These are phyloP conservation scores for Oxyria digyna DNA, from an alignment of 148 eudicot genomes.

Conservation along the genomic window DNA sequence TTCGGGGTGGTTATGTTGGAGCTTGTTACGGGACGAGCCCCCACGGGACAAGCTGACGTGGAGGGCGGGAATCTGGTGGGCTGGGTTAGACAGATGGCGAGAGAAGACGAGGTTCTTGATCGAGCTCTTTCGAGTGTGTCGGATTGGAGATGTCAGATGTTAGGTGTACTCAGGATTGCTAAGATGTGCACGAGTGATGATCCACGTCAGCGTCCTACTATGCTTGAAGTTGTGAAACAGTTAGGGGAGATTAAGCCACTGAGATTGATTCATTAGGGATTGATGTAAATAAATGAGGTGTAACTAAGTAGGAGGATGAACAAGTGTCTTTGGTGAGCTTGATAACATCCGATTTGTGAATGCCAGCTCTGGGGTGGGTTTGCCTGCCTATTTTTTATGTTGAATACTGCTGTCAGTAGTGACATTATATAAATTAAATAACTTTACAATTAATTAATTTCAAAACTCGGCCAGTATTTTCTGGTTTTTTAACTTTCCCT, in stretches of 20 bases:
- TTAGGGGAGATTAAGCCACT: constrained; percentile 37
- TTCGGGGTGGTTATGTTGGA: constrained; percentile 94
- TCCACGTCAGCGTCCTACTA: constrained; percentile 65
- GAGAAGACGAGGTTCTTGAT: constrained; percentile 51
- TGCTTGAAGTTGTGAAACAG: constrained; percentile 68
- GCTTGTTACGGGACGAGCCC: constrained; percentile 70
- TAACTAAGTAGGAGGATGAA: too few species aligned
- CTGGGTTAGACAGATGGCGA: constrained; percentile 74
- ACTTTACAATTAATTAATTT: background rate
- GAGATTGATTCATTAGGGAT: too few species aligned
- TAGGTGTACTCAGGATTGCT: constrained; percentile 55
- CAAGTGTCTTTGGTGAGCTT: too few species aligned
- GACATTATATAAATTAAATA: background rate
- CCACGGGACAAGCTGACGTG: constrained; percentile 69
- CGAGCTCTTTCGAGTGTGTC: constrained; percentile 23
- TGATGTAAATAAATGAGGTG: too few species aligned
- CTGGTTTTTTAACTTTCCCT: background rate
- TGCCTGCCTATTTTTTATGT: too few species aligned
- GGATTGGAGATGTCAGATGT: constrained; percentile 48
- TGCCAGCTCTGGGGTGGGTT: too few species aligned
- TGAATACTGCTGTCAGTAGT: too few species aligned
- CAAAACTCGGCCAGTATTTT: background rate
- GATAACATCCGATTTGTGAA: too few species aligned
- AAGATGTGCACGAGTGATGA: constrained; percentile 60
- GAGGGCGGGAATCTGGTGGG: constrained; percentile 97